Evolutionary conservation across 768 basidiomycete species (phyloP), one percentile per base, ranked within the genome.

Genomic region (Suillus plorans): DNA sequence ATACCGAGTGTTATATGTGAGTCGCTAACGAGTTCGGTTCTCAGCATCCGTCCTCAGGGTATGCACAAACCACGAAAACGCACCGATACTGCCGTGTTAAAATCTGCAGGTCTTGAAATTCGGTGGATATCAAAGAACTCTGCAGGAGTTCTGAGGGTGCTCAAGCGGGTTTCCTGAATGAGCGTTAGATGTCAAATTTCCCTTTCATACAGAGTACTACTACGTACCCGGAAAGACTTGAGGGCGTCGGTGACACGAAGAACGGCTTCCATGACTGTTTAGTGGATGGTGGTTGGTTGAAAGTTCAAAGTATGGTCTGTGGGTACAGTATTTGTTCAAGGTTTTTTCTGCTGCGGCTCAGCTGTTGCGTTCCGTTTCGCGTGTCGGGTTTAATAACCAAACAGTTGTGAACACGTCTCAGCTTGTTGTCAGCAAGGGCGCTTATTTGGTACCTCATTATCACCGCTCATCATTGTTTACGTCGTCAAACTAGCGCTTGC

Each of bases 1-100:
- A 74, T 92, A 93, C 58, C 91, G 89, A 47, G 94, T 95, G 80
- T 97, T 97, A 81, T 97, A 95, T 28, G 93, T 92, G 85, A 96
- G 92, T 65, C 94, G 88, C 94, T 95, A 72, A 28, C 37, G 41
- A 52, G 61, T 28, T 60, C 28, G 16, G 53, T 49, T 10, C 28
- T 22, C 8, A 42, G 22, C 14, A 31, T 4, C 7, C 34, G 50
- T 22, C 20, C 41, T 18, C 50, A 9, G 52, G 18, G 28, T 20
- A 53, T 18, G 9, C 49, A 50, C 49, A 50, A 52, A 18, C 28
- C 9, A 18, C 28, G 28, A 14, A 50, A 36, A 79, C 88, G 71
- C 67, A 91, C 91, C 69, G 88, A 85, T 44, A 89, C 89, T 53
- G 91, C 91, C 66, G 87, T 84, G 74, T 92, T 92, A 56, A 93